Evolutionary conservation across 805 yeast species (phyloP).

Genomic region (Kluyveromyces wickerhamii): DNA sequence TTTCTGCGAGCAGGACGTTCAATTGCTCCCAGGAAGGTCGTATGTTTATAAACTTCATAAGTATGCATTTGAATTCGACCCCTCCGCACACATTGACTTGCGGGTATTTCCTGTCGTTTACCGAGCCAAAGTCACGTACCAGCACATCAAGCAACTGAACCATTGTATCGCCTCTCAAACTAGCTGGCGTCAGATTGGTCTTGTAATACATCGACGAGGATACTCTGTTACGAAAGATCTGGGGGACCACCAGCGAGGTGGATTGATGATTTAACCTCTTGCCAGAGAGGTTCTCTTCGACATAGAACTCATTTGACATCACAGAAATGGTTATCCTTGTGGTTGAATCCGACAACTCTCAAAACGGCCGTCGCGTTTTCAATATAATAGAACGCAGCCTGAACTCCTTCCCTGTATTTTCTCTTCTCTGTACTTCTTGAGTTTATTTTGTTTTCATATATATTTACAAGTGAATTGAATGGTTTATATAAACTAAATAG

Average conservation of each 20-base stretch:
- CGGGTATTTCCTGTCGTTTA: slow-evolving; percentile 12
- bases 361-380: too few relatives aligned
- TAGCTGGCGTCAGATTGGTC: slow-evolving; percentile 17
- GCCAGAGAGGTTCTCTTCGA: slow-evolving; percentile 23
- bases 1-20: slow-evolving; percentile 26
- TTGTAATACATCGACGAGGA: slow-evolving; percentile 27
- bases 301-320: slow-evolving; percentile 26
- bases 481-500: not conserved
- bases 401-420: too few relatives aligned
- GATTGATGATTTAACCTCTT: slow-evolving; percentile 28
- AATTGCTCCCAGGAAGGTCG: slow-evolving; percentile 43
- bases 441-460: not conserved
- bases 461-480: slow-evolving; percentile 1
- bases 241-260: slow-evolving; percentile 27
- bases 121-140: slow-evolving; percentile 23
- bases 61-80: slow-evolving; percentile 42
- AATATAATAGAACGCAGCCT: too few relatives aligned
- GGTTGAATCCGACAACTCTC: too few relatives aligned
- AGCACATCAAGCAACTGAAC: slow-evolving; percentile 16
- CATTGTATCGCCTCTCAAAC: slow-evolving; percentile 26
- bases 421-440: too few relatives aligned
- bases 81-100: slow-evolving; percentile 24
- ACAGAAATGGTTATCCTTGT: too few relatives aligned
- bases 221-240: slow-evolving; percentile 24
- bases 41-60: slow-evolving; percentile 69